Conservation (phyloP, 352 stramenopile species). For the Phytophthora kernoviae region DNA sequence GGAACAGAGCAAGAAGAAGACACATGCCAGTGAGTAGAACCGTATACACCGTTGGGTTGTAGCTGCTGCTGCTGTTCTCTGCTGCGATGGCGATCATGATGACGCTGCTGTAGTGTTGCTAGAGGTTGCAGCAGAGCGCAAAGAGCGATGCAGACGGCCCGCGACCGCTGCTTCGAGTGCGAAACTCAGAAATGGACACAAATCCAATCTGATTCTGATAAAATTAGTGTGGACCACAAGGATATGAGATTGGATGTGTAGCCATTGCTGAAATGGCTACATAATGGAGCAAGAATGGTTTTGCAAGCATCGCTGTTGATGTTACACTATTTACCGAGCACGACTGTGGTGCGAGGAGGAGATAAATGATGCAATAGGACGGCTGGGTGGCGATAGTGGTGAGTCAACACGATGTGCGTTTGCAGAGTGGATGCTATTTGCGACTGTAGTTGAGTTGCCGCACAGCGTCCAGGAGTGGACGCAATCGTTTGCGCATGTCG, state of each 20-base stretch:
- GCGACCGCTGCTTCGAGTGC: not conserved
- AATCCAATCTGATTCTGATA: no score
- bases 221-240: not conserved
- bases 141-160: slow-evolving; percentile 5
- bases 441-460: slow-evolving; percentile 34
- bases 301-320: not conserved
- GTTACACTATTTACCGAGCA: not conserved
- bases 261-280: no score
- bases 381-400: not conserved
- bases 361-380: not conserved
- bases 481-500: slow-evolving; percentile 71
- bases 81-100: slow-evolving; percentile 17
- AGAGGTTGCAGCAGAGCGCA: not conserved
- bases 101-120: not conserved
- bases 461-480: slow-evolving; percentile 73
- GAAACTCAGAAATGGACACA: no score
- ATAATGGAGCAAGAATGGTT: no score
- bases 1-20: slow-evolving; percentile 71
- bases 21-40: slow-evolving; percentile 82
- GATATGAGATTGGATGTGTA: no score
- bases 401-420: slow-evolving; percentile 23
- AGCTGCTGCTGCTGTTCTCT: slow-evolving; percentile 39
- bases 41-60: slow-evolving; percentile 74
- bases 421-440: slow-evolving; percentile 30
- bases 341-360: not conserved